Base-by-base conservation (phyloP, 2,329 filamentous ascomycete species). In the Botrytis fabae region DNA sequence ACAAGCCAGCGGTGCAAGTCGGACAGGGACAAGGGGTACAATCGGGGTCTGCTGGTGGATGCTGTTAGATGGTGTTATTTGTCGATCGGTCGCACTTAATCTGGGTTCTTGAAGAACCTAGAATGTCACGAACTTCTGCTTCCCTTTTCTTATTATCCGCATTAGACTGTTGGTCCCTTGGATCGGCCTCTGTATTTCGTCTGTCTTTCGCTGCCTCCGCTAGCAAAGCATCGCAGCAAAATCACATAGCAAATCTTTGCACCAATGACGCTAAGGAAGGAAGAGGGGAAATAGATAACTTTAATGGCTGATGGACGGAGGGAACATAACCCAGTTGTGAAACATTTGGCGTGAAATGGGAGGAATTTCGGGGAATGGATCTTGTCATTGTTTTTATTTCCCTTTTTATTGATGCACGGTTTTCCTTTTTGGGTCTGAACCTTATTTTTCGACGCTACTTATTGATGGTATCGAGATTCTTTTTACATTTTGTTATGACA, bases 1-100 rank as follows among this genome's bases (percentile, higher is more conserved):
- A 98, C 90, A 99, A 98, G 88, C 95, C 95, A 77, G 97, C 93
- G 80, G 95, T 99, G 80, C 94, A 97, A 83, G 96, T 99, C 80
- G 93, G 94, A 74, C 92, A 94, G 82, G 96, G 96, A 81, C 94
- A 97, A 84, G 95, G 95, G 80, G 95, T 99, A 78, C 93, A 97
- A 83, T 93, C 91, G 80, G 92, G 92, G 79, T 93, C 93, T 80
- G 93, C 89, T 82, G 91, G 92, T 81, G 91, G 93, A 83, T 98
- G 95, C 90, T 98, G 95, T 87, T 98, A 97, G 86, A 87, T 80
- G 74, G 68, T 60, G 40, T 64, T 73, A 73, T 64, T 28, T 35
- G 28, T 64, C 59, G 44, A 63, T 71, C 46, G 59, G 48, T 69
- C 48, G 65, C 38, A 57, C 51, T 57, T 44, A 18, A 28, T 72